phyloP scores from a whole-genome alignment of 1,139 yeast species.

The Sugiyamaella xylanicola region DNA sequence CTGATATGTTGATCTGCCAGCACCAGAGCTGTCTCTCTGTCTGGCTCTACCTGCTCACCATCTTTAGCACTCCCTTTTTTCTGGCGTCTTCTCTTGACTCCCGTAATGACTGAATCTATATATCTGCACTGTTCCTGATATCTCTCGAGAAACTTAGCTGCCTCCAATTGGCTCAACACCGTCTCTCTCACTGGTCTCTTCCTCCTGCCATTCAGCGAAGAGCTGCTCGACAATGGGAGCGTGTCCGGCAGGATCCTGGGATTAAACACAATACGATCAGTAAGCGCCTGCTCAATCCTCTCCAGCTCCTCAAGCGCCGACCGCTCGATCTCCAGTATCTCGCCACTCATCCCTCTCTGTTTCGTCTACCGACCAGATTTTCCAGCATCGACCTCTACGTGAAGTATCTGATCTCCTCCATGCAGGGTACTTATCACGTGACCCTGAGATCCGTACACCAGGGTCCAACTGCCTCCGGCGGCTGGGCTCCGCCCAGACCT shows the following conservation, averaged over 20 bases:
- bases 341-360: conserved; percentile 19
- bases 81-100: conserved; percentile 15
- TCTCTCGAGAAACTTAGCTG: conserved; percentile 54
- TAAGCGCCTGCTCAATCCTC: conserved; percentile 56
- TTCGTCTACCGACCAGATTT: too few relatives aligned
- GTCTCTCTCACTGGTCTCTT: conserved; percentile 49
- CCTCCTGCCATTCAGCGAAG: conserved; percentile 41
- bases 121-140: conserved; percentile 47
- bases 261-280: conserved; percentile 52
- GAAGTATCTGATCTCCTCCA: too few relatives aligned
- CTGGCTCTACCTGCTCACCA: too few relatives aligned
- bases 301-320: conserved; percentile 55
- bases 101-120: conserved; percentile 29
- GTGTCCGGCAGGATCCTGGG: conserved; percentile 50
- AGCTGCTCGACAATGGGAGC: conserved; percentile 31
- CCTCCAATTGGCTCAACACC: conserved; percentile 69
- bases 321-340: conserved; percentile 20
- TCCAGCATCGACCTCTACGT: too few relatives aligned
- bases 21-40: too few relatives aligned
- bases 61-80: conserved; percentile 23
- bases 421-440: too few relatives aligned
- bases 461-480: too few relatives aligned
- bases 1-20: conserved; percentile 20
- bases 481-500: too few relatives aligned
- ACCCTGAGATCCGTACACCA: too few relatives aligned